Evolutionary conservation across 768 basidiomycete genomes (phyloP).

Genomic region (Peribolospora kevripleyi): DNA sequence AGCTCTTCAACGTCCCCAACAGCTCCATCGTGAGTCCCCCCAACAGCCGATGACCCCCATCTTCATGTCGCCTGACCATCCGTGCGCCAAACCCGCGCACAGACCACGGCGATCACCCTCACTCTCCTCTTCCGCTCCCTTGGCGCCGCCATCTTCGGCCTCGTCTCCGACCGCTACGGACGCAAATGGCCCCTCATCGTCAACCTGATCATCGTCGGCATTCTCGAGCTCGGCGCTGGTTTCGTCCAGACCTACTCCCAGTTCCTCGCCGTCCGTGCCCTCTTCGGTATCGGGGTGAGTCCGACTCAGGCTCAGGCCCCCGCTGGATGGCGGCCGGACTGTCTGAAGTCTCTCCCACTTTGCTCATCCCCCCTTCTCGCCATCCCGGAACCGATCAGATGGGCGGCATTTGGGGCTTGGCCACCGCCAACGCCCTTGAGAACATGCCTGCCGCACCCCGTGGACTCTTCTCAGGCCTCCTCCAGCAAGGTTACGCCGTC

Average conservation of each 20-base stretch:
- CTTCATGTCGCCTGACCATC: background rate
- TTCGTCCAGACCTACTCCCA: conserved; percentile 51
- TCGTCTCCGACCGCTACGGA: conserved; percentile 68
- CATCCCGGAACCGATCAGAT: background rate
- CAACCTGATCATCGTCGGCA: conserved; percentile 45
- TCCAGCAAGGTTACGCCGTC: conserved; percentile 73
- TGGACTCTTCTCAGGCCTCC: conserved; percentile 56
- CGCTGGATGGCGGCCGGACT: too few species aligned
- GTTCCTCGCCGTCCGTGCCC: conserved; percentile 57
- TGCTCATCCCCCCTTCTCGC: conserved; percentile 32
- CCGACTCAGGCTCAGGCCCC: conserved; percentile 20
- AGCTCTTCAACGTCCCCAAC: conserved; percentile 15
- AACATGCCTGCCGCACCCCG: conserved; percentile 45
- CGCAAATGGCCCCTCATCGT: conserved; percentile 75
- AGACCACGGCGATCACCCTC: conserved; percentile 60
- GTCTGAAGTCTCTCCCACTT: conserved; percentile 15
- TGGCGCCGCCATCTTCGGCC: conserved; percentile 41
- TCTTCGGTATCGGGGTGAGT: conserved; percentile 36
- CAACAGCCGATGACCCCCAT: conserved; percentile 4
- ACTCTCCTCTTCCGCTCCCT: conserved; percentile 57
- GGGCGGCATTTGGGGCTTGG: conserved; percentile 19
- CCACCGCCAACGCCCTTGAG: too few species aligned
- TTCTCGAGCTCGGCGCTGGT: conserved; percentile 52
- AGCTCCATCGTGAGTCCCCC: conserved; percentile 1
- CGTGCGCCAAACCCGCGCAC: conserved; percentile 8